A percentile compares a stretch with the other conserved stretches of the same genome.
Conservation (phyloP, 345 rosid genomes). For the Melaleuca alternifolia region DNA sequence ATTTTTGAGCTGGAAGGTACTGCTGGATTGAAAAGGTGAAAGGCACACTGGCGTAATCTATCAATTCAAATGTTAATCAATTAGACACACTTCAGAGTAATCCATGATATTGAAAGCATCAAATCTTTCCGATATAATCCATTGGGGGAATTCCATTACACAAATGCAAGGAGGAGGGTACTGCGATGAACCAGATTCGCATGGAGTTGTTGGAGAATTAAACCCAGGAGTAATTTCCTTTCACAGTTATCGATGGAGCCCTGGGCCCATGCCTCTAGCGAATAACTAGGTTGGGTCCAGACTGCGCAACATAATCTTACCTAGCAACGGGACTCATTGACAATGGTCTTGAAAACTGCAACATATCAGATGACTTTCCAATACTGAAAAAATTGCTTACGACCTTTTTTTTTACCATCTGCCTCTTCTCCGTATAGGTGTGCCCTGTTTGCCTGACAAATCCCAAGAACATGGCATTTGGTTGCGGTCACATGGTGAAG, state of each 20-base stretch:
- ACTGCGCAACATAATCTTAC: background rate
- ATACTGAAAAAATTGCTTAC: background rate
- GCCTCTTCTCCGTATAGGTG: conserved; percentile 27
- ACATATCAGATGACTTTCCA: background rate
- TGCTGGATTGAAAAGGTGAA: background rate
- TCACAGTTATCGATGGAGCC: background rate
- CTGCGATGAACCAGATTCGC: background rate
- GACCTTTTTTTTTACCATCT: background rate
- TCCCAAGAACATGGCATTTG: conserved; percentile 84
- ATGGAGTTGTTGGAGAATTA: background rate
- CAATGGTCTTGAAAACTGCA: background rate
- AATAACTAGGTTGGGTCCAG: background rate
- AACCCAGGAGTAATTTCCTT: background rate
- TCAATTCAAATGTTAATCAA: background rate
- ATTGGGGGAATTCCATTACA: background rate
- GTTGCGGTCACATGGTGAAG: conserved; percentile 57
- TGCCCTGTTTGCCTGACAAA: conserved; percentile 79
- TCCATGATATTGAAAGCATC: background rate
- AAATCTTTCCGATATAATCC: background rate
- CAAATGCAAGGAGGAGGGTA: background rate
- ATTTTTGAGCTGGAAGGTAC: background rate
- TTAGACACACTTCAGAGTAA: background rate
- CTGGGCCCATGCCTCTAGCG: background rate
- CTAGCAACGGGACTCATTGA: background rate
- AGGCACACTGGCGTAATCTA: background rate